phyloP scores from a whole-genome alignment of 441 rosid species.

The Euphorbia corollata region DNA sequence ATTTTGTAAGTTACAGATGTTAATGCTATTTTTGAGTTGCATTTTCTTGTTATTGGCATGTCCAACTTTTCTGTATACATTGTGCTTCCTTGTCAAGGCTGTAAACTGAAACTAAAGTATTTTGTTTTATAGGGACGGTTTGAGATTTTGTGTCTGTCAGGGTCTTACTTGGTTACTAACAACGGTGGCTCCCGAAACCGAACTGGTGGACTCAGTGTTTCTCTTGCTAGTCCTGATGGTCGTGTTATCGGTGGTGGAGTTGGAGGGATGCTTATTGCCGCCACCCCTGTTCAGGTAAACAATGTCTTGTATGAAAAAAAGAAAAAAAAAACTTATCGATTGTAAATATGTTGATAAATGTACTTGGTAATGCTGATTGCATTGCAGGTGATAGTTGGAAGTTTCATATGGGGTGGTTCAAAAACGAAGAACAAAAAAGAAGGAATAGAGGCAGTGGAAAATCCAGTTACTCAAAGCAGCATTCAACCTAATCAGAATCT shows the following conservation, averaged over 20 bases:
- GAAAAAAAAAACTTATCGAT: no score
- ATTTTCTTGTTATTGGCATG: no score
- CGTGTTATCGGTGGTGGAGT: slow-evolving; percentile 89
- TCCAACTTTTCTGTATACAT: no score
- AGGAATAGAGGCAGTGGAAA: slow-evolving; percentile 38
- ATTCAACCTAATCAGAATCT: slow-evolving; percentile 52
- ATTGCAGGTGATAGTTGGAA: slow-evolving; percentile 72
- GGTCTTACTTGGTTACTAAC: slow-evolving; percentile 59
- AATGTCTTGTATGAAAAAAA: background rate
- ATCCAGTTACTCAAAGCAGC: slow-evolving; percentile 34
- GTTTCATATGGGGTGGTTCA: slow-evolving; percentile 71
- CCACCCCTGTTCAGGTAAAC: slow-evolving; percentile 73
- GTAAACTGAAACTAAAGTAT: slow-evolving; percentile 1
- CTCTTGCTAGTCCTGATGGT: slow-evolving; percentile 90
- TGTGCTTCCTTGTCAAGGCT: background rate
- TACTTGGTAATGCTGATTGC: slow-evolving; percentile 4
- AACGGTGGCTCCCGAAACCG: slow-evolving; percentile 46
- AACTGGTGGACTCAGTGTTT: slow-evolving; percentile 67
- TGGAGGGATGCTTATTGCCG: slow-evolving; percentile 83
- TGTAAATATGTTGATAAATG: no score
- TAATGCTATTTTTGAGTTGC: no score
- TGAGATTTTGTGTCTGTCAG: slow-evolving; percentile 76
- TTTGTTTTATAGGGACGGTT: slow-evolving; percentile 58
- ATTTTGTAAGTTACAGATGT: no score
- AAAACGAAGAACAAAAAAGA: slow-evolving; percentile 54